Evolutionary conservation across 306 rosid genomes (phyloP).

Genomic region (Sechiopsis laciniata): DNA sequence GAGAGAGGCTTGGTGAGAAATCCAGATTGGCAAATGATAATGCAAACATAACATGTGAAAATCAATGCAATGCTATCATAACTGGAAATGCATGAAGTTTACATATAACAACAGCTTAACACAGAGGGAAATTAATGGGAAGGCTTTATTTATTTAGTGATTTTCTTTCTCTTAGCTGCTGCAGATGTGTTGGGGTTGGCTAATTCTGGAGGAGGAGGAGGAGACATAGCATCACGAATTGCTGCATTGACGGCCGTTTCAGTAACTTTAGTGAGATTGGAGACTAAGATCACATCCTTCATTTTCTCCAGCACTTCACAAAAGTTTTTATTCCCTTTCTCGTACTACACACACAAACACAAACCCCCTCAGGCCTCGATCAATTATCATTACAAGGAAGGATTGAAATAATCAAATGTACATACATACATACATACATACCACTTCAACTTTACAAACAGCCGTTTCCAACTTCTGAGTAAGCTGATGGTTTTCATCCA

Average conservation of each 20-base stretch:
- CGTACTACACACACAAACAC: constrained; percentile 41
- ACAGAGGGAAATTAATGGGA: neutral
- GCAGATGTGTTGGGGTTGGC: neutral
- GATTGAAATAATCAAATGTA: too few relatives aligned
- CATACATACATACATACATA: constrained; percentile 27
- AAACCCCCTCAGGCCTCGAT: neutral
- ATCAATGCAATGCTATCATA: constrained; percentile 44
- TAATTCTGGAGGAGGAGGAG: neutral
- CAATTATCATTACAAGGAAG: neutral
- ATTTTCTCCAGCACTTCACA: constrained; percentile 39
- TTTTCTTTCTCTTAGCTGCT: constrained; percentile 38
- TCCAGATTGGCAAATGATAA: constrained; percentile 85
- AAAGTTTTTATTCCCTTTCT: constrained; percentile 35
- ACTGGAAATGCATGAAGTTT: neutral
- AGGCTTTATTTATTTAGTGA: neutral
- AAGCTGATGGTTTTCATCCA: constrained; percentile 41
- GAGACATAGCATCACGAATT: constrained; percentile 23
- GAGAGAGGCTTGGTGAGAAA: constrained; percentile 48
- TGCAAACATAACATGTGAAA: constrained; percentile 74
- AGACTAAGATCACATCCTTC: constrained; percentile 42
- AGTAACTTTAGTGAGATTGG: constrained; percentile 45
- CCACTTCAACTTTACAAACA: constrained; percentile 56
- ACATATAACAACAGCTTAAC: neutral
- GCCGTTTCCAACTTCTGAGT: constrained; percentile 43
- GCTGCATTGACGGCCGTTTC: constrained; percentile 43